phyloP scores from a whole-genome alignment of 371 early-diverging fungal genomes.

The Blastocladiella emersonii region DNA sequence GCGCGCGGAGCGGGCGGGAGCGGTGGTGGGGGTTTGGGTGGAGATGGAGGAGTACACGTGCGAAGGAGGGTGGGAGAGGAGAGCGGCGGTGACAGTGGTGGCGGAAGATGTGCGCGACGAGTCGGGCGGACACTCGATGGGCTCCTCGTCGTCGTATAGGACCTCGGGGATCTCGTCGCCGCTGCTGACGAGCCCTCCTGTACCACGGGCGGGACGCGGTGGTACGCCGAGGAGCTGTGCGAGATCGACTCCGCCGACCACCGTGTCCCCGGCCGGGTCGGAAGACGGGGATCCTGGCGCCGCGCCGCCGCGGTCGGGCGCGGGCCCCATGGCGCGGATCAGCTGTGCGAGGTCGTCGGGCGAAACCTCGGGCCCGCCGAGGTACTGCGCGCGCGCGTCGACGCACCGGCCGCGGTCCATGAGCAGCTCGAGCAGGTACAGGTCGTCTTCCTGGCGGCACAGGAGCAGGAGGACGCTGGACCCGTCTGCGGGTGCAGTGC shows the following conservation, averaged over 20 bases:
- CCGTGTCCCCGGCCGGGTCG: neutral
- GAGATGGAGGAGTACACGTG: too few species aligned
- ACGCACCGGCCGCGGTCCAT: slow-evolving; percentile 12
- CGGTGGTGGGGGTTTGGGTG: too few species aligned
- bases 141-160: neutral
- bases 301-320: neutral
- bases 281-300: neutral
- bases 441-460: slow-evolving; percentile 28
- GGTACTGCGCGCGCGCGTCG: neutral
- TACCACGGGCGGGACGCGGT: neutral
- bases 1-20: neutral
- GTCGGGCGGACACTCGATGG: neutral
- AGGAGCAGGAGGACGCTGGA: slow-evolving; percentile 21
- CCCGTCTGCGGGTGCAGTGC: too few species aligned
- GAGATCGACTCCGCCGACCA: neutral
- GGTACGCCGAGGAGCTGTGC: neutral
- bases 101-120: too few species aligned
- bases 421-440: slow-evolving; percentile 30
- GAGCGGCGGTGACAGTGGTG: too few species aligned
- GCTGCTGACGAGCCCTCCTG: neutral
- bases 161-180: neutral
- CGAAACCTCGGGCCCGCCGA: neutral
- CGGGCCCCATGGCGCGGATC: neutral
- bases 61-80: too few species aligned
- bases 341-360: neutral